Base-by-base conservation (phyloP, 371 early-diverging fungal genomes). In the Funneliformis caledonium region DNA sequence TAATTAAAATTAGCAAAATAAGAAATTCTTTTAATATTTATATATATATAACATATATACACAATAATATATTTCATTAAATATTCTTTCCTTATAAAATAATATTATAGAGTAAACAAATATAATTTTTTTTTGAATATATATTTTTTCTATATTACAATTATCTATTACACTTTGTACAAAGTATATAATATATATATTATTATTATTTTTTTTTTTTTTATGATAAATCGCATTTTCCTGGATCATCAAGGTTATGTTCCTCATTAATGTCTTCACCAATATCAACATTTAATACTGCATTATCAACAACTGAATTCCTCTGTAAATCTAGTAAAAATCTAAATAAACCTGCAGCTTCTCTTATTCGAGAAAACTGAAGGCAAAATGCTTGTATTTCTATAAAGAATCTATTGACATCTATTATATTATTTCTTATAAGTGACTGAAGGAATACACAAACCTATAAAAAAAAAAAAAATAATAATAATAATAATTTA, bases 341-440 rank as follows among this genome's bases (percentile, higher is more conserved):
- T 80, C 85, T 84, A 81, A 87, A 90, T 64, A 91, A 62, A 1
- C 45, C 83, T 4, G 88, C 87, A 6, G 90, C 91, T 76, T 90
- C 91, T 73, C 87, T 84, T 31, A 88, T 85, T 72, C 90, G 83
- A 26, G 91, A 88, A 50, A 86, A 89, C 83, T 88, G 88, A 37
- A 92, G 85, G 70, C 93, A 93, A 79, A 93, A 93, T 33, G 92
- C 87, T 82, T 92, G 92, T 45, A 94, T 86, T 74, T 92, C 93
- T 59, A 91, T 85, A 48, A 88, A 85, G 74, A 90, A 91, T 52
- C 92, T 91, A n/a, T 84, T 72, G 59, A 91, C 86, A 12, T 86
- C 83, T 31, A 93, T 89, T 5, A 89, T 87, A 0, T 83, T 76
- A 62, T 90, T 89, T 43, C 89, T 87, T 60, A 92, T 79, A 22